Evolutionary conservation across 371 early-diverging fungal genomes (phyloP).

Genomic region (Mucor plumbeus): DNA sequence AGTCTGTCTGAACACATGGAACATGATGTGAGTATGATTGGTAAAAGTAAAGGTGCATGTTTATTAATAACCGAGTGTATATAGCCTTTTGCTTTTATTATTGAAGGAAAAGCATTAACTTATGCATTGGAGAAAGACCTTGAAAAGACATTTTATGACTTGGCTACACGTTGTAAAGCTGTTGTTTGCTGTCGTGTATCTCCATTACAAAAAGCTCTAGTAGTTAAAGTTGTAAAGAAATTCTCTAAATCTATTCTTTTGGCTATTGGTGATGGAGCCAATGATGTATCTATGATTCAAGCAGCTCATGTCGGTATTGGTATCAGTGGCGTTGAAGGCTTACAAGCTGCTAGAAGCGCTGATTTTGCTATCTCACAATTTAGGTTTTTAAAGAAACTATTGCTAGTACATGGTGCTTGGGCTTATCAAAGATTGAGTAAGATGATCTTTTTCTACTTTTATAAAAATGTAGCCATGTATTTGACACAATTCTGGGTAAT

Average conservation of each 20-base stretch:
- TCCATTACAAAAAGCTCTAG: slow-evolving; percentile 92
- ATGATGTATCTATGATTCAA: slow-evolving; percentile 98
- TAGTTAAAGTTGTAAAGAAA: slow-evolving; percentile 87
- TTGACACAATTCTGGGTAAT: slow-evolving; percentile 95
- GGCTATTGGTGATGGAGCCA: slow-evolving; percentile 98
- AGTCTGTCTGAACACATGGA: slow-evolving; percentile 8
- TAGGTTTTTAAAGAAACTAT: slow-evolving; percentile 82
- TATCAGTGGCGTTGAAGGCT: slow-evolving; percentile 96
- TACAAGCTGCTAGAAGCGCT: slow-evolving; percentile 94
- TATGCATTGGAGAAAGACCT: slow-evolving; percentile 74
- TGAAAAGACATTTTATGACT: slow-evolving; percentile 70
- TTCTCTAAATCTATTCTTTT: slow-evolving; percentile 75
- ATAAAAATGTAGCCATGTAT: slow-evolving; percentile 96
- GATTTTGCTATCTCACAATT: slow-evolving; percentile 98
- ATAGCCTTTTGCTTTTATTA: slow-evolving; percentile 67
- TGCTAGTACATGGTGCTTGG: slow-evolving; percentile 95
- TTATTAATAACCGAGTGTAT: neutral
- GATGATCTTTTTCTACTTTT: slow-evolving; percentile 90
- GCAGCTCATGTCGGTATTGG: slow-evolving; percentile 97
- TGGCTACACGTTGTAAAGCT: slow-evolving; percentile 81
- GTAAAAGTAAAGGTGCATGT: too few relatives aligned
- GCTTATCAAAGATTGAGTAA: slow-evolving; percentile 89
- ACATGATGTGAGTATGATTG: slow-evolving; percentile 21
- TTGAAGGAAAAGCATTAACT: slow-evolving; percentile 72
- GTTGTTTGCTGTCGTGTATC: slow-evolving; percentile 94